Conservation (phyloP, 768 basidiomycete species). For the Pisolithus orientalis region DNA sequence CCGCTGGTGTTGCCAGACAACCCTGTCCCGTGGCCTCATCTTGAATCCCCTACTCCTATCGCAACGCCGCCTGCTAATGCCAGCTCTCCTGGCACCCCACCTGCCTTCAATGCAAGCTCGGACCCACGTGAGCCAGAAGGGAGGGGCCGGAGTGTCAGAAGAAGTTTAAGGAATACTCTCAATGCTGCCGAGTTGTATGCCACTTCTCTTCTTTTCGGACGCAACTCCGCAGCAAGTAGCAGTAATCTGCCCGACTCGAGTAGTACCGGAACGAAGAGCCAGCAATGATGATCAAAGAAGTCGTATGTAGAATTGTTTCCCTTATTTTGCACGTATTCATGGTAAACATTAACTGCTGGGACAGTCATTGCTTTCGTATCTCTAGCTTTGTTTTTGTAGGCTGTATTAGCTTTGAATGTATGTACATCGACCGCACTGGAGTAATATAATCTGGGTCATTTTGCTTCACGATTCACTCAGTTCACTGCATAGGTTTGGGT, state of each 20-base stretch:
- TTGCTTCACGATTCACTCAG: no score
- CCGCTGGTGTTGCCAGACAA: conserved; percentile 9
- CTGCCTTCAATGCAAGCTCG: conserved; percentile 24
- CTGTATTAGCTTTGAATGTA: background rate
- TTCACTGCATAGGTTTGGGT: no score
- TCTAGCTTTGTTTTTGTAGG: background rate
- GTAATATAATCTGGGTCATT: no score
- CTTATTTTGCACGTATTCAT: background rate
- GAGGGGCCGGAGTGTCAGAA: conserved; percentile 56
- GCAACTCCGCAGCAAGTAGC: conserved; percentile 22
- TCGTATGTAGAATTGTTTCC: background rate
- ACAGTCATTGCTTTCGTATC: conserved; percentile 1
- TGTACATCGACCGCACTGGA: background rate
- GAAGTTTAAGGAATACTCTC: conserved; percentile 61
- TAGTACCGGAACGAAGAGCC: background rate
- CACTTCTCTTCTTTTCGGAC: conserved; percentile 59
- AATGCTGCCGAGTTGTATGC: conserved; percentile 68
- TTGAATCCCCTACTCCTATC: conserved; percentile 32
- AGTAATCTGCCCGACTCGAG: background rate
- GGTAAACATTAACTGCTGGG: background rate
- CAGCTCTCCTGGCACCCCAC: conserved; percentile 38
- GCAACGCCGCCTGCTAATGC: conserved; percentile 29
- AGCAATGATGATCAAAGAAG: background rate
- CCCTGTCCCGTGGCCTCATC: conserved; percentile 39
- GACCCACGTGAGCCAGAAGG: conserved; percentile 33